These are phyloP conservation scores for Fusarium siculi DNA, from an alignment of 2,329 filamentous ascomycete species.

Conservation along the genomic window DNA sequence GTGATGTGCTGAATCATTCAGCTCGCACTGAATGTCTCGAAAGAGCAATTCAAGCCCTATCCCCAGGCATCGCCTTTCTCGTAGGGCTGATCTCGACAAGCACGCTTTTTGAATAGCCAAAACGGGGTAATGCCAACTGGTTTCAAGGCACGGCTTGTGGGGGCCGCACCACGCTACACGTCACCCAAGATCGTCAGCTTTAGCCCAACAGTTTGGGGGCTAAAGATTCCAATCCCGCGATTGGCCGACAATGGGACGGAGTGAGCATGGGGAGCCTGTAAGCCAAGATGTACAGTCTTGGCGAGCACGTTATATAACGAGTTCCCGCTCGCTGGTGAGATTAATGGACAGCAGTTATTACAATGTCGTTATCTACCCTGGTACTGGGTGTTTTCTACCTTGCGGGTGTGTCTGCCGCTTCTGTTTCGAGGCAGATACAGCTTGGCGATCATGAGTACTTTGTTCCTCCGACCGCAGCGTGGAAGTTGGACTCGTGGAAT, in stretches of 20 bases:
- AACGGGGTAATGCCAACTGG: neutral
- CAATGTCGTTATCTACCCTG: slow-evolving; percentile 1
- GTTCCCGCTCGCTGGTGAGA: neutral
- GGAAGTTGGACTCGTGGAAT: slow-evolving; percentile 16
- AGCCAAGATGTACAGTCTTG: neutral
- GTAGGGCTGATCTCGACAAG: neutral
- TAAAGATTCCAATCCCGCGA: neutral
- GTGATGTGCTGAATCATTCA: neutral
- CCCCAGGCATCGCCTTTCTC: neutral
- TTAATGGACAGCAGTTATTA: neutral
- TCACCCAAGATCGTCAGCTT: neutral
- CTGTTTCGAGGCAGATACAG: slow-evolving; percentile 24
- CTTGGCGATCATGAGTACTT: slow-evolving; percentile 17
- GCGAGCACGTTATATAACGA: neutral
- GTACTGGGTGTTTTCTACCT: neutral
- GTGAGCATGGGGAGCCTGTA: neutral
- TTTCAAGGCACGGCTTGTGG: neutral
- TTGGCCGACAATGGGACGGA: neutral
- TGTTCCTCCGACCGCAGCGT: slow-evolving; percentile 5
- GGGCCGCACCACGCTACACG: neutral
- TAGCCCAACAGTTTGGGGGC: neutral
- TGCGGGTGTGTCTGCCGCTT: neutral
- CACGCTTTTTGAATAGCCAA: neutral
- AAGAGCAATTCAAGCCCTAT: neutral
- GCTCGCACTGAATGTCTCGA: neutral